These are phyloP conservation scores for Penicillium dipodomyicola DNA, from an alignment of 495 filamentous ascomycete genomes.

Conservation along the genomic window DNA sequence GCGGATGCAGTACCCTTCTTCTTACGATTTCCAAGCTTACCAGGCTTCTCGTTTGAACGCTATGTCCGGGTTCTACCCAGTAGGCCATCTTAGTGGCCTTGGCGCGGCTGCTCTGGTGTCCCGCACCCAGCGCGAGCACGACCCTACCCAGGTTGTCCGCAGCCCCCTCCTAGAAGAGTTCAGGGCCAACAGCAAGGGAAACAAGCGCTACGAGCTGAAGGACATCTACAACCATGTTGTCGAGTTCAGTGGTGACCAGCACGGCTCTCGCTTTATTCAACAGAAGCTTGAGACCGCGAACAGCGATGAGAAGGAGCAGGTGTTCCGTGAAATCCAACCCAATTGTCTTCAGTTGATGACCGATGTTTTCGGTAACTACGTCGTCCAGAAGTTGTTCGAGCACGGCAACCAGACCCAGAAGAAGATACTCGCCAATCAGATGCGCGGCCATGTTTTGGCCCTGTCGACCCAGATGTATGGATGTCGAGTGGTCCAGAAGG, in stretches of 20 bases:
- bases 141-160: constrained; percentile 60
- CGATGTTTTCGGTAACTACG: constrained; percentile 97
- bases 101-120: constrained; percentile 40
- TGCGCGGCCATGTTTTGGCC: constrained; percentile 78
- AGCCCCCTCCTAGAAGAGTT: constrained; percentile 81
- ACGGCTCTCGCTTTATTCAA: constrained; percentile 94
- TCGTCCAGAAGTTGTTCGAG: constrained; percentile 97
- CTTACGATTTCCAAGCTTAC: constrained; percentile 43
- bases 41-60: constrained; percentile 38
- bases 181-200: constrained; percentile 68
- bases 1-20: constrained; percentile 38
- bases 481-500: constrained; percentile 97
- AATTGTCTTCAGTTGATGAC: constrained; percentile 89
- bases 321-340: constrained; percentile 81
- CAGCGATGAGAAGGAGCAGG: constrained; percentile 93
- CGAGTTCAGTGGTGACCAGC: constrained; percentile 94
- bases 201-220: constrained; percentile 82
- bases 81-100: constrained; percentile 23
- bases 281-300: constrained; percentile 92
- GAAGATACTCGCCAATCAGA: constrained; percentile 75
- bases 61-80: constrained; percentile 36
- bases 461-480: constrained; percentile 91
- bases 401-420: constrained; percentile 95
- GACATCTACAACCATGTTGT: constrained; percentile 88
- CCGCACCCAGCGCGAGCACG: constrained; percentile 60